Conservation (phyloP, 805 yeast genomes). For the Maudiozyma turicensis region DNA sequence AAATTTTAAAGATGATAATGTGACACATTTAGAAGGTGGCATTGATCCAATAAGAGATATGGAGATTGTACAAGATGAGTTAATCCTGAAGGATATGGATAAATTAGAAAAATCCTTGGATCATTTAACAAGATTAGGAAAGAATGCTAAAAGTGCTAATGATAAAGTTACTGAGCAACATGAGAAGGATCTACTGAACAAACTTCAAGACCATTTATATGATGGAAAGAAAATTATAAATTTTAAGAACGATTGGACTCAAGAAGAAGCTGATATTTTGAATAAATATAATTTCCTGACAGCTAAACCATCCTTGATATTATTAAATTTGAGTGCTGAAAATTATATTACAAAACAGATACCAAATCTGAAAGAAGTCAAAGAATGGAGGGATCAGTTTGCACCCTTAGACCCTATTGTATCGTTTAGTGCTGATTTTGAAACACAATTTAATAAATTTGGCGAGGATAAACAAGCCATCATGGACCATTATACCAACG, state of each 20-base stretch:
- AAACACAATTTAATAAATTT: slow-evolving; percentile 27
- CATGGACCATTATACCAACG: slow-evolving; percentile 7
- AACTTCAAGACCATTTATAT: slow-evolving; percentile 41
- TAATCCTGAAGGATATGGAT: slow-evolving; percentile 69
- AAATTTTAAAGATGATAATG: slow-evolving; percentile 65
- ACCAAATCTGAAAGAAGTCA: slow-evolving; percentile 41
- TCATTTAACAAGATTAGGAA: slow-evolving; percentile 31
- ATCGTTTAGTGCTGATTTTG: slow-evolving; percentile 55
- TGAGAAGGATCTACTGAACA: slow-evolving; percentile 35
- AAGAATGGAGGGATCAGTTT: slow-evolving; percentile 55
- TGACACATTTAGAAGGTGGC: slow-evolving; percentile 62
- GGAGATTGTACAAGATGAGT: slow-evolving; percentile 65
- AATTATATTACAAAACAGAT: slow-evolving; percentile 48
- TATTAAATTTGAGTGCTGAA: slow-evolving; percentile 62
- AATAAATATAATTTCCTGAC: slow-evolving; percentile 69
- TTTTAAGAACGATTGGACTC: slow-evolving; percentile 54
- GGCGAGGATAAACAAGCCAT: slow-evolving; percentile 21
- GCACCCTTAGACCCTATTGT: slow-evolving; percentile 55
- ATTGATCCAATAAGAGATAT: slow-evolving; percentile 71
- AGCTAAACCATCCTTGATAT: slow-evolving; percentile 77
- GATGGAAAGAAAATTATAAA: slow-evolving; percentile 44
- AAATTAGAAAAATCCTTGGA: slow-evolving; percentile 53
- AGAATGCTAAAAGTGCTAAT: slow-evolving; percentile 37
- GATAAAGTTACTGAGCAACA: slow-evolving; percentile 29
- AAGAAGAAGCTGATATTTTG: slow-evolving; percentile 54